Base-by-base conservation (phyloP, 805 yeast species). In the Candida multigemmis region DNA sequence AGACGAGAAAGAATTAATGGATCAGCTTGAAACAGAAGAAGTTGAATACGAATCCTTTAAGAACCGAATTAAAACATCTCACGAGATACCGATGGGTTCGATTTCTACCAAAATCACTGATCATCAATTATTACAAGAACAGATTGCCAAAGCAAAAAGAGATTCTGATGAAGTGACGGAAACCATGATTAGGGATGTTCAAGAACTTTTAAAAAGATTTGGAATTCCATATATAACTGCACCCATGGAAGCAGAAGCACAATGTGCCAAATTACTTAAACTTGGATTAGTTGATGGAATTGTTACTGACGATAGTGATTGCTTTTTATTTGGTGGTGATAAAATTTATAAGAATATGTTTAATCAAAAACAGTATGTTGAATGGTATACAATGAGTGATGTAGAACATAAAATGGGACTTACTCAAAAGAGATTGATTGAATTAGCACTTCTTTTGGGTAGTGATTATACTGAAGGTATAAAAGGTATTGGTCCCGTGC, bases 171-270 rank as follows among this genome's bases (percentile, higher is more conserved):
- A 82, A 40, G 96, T 89, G 1, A 81, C 95, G 0, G 69, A 71
- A 5, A 71, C 71, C 2, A 91, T 91, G 96, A 70, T 89, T 14
- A 63, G 65, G 20, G 97, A 91, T 46, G 91, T 94, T 12, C 96
- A 91, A 53, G 95, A 86, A 36, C 60, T 91, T 22, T 59, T 91
- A 6, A 70, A 80, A 16, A 55, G 89, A 28, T 91, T 91, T 61
- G 98, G 98, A 1, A 81, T 91, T 4, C 99, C 99, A 0, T 91
- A 74, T 39, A 69, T 91, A 7, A 83, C 94, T 0, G 96, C 98
- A 0, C 99, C 98, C 1, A 85, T 85, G 87, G 99, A 91, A 53
- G 98, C 98, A 2, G 99, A 91, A 56, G 97, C 98, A 0, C 98
- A 91, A 45, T 91, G 99, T 56, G 96, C 95, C 0, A 83, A 79